Conservation (phyloP, 768 basidiomycete species). For the Lactarius hatsudake region DNA sequence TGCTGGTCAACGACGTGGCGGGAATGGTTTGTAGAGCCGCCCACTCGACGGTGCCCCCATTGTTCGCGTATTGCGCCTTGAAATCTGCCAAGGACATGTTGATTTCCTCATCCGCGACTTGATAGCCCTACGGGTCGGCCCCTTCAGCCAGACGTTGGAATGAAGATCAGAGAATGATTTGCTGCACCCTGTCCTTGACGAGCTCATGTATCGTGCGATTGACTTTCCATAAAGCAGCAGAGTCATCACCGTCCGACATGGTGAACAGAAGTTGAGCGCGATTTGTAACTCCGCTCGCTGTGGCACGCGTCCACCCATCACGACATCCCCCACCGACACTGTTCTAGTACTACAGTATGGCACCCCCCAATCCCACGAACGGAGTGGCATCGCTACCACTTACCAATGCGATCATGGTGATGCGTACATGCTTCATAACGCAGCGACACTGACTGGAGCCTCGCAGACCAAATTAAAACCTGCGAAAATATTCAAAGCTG, state of each 20-base stretch:
- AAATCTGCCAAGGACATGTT: slow-evolving; percentile 83
- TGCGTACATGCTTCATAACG: not conserved
- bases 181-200: slow-evolving; percentile 84
- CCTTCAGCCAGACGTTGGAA: slow-evolving; percentile 30
- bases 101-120: slow-evolving; percentile 92
- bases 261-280: slow-evolving; percentile 31
- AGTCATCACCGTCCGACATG: slow-evolving; percentile 76
- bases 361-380: slow-evolving; percentile 17
- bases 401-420: slow-evolving; percentile 37
- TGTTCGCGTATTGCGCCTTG: slow-evolving; percentile 65
- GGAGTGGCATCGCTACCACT: slow-evolving; percentile 26
- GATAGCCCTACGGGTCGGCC: slow-evolving; percentile 68
- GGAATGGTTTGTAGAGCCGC: slow-evolving; percentile 33
- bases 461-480: slow-evolving; percentile 74
- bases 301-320: not conserved
- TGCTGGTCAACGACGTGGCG: not conserved
- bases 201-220: slow-evolving; percentile 96
- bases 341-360: slow-evolving; percentile 16
- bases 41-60: slow-evolving; percentile 80
- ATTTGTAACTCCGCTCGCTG: slow-evolving; percentile 56
- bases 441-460: not conserved
- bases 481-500: slow-evolving; percentile 81
- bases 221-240: slow-evolving; percentile 92
- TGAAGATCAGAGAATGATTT: slow-evolving; percentile 16
- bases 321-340: not conserved